Evolutionary conservation across 148 eudicot genomes (phyloP), one percentile per base, ranked within the genome.

Genomic region (Arbutus unedo): DNA sequence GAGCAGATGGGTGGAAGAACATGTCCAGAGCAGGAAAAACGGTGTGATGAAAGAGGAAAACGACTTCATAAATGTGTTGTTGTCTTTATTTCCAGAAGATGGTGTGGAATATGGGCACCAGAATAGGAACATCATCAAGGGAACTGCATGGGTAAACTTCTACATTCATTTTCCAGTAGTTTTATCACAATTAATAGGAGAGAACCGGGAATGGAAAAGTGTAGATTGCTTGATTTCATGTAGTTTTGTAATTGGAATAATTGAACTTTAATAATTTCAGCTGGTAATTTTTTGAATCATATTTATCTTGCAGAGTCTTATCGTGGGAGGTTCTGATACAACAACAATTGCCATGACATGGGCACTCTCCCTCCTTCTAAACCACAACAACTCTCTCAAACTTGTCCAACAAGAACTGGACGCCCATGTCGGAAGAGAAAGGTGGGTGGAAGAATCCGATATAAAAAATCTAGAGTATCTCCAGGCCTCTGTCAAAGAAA

Each of bases 51-150:
- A 18, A 25, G 67, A 57, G 3, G 78, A 79, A 16, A 2, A 43
- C 0, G 88, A 86, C 68, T 81, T 86, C 51, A 48, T 86, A 76
- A 79, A 84, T 49, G 86, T 81, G 57, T 53, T 85, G 84, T 72
- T 81, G 9, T 81, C 87, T 18, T 23, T 48, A 15, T 55, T 84
- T 51, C 56, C 56, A 0, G 50, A 77, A 77, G 79, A 64, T 41
- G 67, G n/a, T 3, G 6, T 60, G 23, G 62, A 31, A 4, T n/a
- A 50, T 23, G 83, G 80, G 2, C 59, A 80, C 75, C 53, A 62
- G 16, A 54, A 51, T 56, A 62, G 38, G 15, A 45, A 2, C 43
- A 16, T 84, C 67, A 74, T 84, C 80, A 84, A 84, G 71, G 81
- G 60, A 54, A 84, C 79, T 3, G 14, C 25, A 19, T 44, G 21